These are phyloP conservation scores for Penicillium sp. DNA, from an alignment of 2,329 filamentous ascomycete species.

Conservation along the genomic window DNA sequence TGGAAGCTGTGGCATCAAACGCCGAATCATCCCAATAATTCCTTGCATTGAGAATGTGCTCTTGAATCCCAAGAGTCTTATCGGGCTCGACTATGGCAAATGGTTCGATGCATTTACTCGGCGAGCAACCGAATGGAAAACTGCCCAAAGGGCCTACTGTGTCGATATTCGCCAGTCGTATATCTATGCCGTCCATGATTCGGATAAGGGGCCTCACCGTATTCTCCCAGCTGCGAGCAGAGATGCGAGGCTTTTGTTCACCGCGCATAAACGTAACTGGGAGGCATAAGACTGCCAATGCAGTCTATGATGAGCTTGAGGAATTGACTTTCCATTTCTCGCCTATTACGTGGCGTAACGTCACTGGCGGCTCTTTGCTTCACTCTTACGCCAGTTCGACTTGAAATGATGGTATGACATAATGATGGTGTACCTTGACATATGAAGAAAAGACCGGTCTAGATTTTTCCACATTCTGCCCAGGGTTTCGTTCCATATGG, in stretches of 20 bases:
- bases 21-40: slow-evolving; percentile 40
- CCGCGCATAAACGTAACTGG: slow-evolving; percentile 37
- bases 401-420: neutral
- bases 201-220: neutral
- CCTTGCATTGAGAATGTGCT: slow-evolving; percentile 41
- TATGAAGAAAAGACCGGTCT: neutral
- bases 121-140: neutral
- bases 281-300: slow-evolving; percentile 29
- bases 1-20: slow-evolving; percentile 42
- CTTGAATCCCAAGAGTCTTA: slow-evolving; percentile 30
- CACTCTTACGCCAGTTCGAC: neutral
- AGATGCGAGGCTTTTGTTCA: slow-evolving; percentile 36
- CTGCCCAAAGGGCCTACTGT: neutral
- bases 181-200: slow-evolving; percentile 15
- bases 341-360: neutral
- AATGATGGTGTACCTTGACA: neutral
- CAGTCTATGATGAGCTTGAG: neutral
- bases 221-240: slow-evolving; percentile 19
- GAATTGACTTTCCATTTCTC: too few relatives aligned
- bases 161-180: slow-evolving; percentile 29
- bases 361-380: neutral
- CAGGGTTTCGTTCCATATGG: neutral
- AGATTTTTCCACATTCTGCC: neutral
- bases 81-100: slow-evolving; percentile 27
- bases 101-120: slow-evolving; percentile 5